Conservation (phyloP, 176 grass and related monocot genomes). For the Olyra latifolia region DNA sequence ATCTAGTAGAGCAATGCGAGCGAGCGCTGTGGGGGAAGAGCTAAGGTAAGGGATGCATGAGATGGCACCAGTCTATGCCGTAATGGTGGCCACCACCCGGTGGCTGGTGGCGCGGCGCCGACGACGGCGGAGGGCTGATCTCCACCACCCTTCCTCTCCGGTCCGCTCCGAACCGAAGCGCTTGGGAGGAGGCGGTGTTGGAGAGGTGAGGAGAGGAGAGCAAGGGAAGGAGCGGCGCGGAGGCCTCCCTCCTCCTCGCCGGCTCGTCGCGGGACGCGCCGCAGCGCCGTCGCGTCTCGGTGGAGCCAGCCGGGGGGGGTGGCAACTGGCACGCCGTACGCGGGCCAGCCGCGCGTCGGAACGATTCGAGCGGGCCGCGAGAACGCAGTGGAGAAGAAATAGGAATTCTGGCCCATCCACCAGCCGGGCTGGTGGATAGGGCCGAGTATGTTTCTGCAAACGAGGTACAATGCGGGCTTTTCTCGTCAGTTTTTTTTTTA, state of each 20-base stretch:
- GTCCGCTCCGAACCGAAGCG: not conserved
- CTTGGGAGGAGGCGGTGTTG: not conserved
- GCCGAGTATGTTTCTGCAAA: no score
- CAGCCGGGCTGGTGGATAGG: no score
- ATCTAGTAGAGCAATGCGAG: not conserved
- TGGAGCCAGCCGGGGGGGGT: no score
- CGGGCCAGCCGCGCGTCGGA: no score
- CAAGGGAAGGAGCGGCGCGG: not conserved
- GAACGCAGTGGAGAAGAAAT: no score
- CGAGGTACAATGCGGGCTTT: no score
- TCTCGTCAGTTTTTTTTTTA: no score
- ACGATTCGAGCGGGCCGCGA: no score
- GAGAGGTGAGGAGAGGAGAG: not conserved
- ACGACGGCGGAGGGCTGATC: not conserved
- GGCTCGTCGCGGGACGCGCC: not conserved
- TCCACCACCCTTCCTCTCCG: not conserved
- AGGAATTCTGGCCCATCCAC: no score
- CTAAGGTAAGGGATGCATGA: slow-evolving; percentile 5
- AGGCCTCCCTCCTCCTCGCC: not conserved
- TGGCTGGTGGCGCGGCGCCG: not conserved
- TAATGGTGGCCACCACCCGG: not conserved
- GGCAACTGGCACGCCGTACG: no score
- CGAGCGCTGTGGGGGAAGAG: not conserved
- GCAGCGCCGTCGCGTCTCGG: not conserved
- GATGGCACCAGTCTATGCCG: not conserved